Evolutionary conservation across 352 stramenopile genomes (phyloP), one percentile per base, ranked within the genome.

Genomic region (Phytopythium kandeliae): DNA sequence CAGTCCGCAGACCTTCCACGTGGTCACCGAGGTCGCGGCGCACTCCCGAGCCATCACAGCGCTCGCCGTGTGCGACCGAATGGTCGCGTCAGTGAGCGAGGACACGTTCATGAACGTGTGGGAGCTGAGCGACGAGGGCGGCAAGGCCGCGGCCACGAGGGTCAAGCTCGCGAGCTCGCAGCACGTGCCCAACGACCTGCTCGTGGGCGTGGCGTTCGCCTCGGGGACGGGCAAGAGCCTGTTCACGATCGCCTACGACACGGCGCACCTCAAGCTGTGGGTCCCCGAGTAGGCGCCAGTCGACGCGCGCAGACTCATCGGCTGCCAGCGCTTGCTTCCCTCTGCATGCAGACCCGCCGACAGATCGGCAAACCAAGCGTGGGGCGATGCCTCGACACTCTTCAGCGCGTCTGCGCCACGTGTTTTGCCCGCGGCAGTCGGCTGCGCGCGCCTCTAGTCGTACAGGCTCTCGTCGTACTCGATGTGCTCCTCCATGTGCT

Each of bases 391-490:
- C n/a, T n/a, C n/a, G n/a, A n/a, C n/a, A n/a, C n/a, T n/a, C n/a
- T n/a, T n/a, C n/a, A n/a, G n/a, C n/a, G n/a, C n/a, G n/a, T n/a
- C n/a, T n/a, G n/a, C n/a, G n/a, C n/a, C n/a, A n/a, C n/a, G n/a
- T n/a, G n/a, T n/a, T n/a, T n/a, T n/a, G 19, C 9, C 19, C 19
- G 37, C 19, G 2, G 37, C 37, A 22, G 9, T 11, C n/a, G n/a
- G n/a, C n/a, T n/a, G n/a, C n/a, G 28, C 28, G 28, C 9, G 4
- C 9, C 4, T 31, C 28, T 31, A 31, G 28, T 31, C 81, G 51
- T 80, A 94, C 28, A 94, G 54, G 51, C 77, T 85, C 21, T 85
- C 71, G 48, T 94, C 81, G 65, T 94, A 94, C 51, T 91, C 68
- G 42, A 94, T 89, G 67, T 94, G 81, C 17, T 88, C 71, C 51